phyloP scores from a whole-genome alignment of 1,284 basidiomycete genomes.

The Wallemia hederae region DNA sequence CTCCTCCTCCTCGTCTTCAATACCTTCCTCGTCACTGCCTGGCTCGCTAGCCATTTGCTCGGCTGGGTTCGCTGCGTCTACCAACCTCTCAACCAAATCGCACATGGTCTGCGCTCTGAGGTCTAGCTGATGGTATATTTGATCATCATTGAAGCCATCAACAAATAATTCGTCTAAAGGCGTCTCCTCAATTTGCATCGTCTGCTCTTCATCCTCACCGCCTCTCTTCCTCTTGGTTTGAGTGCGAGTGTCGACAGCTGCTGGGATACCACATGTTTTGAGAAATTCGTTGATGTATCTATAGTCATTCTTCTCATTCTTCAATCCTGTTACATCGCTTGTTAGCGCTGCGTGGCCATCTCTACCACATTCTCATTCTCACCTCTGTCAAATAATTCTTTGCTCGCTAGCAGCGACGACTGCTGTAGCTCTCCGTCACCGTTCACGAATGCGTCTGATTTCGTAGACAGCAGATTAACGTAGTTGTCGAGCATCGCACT shows the following conservation, averaged over 20 bases:
- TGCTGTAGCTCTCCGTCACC: not conserved
- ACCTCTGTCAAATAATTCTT: not conserved
- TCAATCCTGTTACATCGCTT: not conserved
- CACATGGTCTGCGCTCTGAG: conserved; percentile 28
- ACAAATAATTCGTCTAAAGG: conserved; percentile 44
- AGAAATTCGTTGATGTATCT: not conserved
- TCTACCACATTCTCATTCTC: not conserved
- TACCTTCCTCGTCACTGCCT: conserved; percentile 4
- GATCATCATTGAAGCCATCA: conserved; percentile 59
- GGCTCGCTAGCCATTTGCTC: conserved; percentile 2
- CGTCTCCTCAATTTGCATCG: conserved; percentile 19
- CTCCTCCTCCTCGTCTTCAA: conserved; percentile 3
- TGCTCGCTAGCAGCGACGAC: not conserved
- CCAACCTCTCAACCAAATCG: conserved; percentile 14
- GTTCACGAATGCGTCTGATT: not conserved
- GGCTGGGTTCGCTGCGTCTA: not conserved
- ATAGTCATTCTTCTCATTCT: not conserved
- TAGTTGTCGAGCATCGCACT: too few species aligned
- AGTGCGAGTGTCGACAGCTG: not conserved
- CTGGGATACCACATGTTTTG: not conserved
- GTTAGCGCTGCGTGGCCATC: not conserved
- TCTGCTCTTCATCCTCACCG: not conserved
- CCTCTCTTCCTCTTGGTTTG: conserved; percentile 1
- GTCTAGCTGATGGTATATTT: conserved; percentile 80
- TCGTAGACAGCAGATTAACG: too few species aligned